Percentiles rank a stretch among this genome's conserved stretches.
These are phyloP conservation scores for Ramalina peruviana DNA, from an alignment of 495 filamentous ascomycete species.

Conservation along the genomic window DNA sequence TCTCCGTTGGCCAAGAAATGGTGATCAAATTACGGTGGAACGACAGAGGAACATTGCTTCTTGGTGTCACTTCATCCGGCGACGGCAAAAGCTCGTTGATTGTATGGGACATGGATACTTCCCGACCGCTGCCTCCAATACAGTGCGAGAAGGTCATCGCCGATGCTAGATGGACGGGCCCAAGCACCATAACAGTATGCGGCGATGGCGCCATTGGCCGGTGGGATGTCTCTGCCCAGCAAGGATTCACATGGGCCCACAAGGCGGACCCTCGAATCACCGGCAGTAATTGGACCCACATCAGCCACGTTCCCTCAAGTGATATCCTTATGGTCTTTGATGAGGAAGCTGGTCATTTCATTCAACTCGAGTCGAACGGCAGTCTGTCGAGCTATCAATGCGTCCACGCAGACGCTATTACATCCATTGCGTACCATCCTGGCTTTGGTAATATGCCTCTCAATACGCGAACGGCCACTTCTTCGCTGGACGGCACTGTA, in stretches of 20 bases:
- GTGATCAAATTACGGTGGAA: constrained; percentile 50
- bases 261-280: background rate
- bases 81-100: constrained; percentile 21
- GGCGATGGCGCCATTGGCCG: constrained; percentile 28
- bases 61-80: constrained; percentile 41
- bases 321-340: constrained; percentile 5
- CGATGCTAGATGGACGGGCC: constrained; percentile 47
- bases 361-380: constrained; percentile 5
- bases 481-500: constrained; percentile 46
- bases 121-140: constrained; percentile 9
- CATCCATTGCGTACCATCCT: constrained; percentile 25
- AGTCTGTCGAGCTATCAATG: background rate
- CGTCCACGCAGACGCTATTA: constrained; percentile 33
- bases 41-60: constrained; percentile 34
- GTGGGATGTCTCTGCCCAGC: background rate
- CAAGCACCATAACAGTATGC: constrained; percentile 43
- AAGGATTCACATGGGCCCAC: background rate
- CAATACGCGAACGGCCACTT: constrained; percentile 26
- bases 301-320: constrained; percentile 7
- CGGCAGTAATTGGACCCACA: constrained; percentile 9
- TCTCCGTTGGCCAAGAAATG: constrained; percentile 30
- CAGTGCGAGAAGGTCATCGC: constrained; percentile 31
- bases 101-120: constrained; percentile 15
- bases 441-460: constrained; percentile 11
- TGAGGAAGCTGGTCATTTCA: constrained; percentile 11